phyloP scores from a whole-genome alignment of 2,329 filamentous ascomycete genomes.

The Hypoxylon sp. region DNA sequence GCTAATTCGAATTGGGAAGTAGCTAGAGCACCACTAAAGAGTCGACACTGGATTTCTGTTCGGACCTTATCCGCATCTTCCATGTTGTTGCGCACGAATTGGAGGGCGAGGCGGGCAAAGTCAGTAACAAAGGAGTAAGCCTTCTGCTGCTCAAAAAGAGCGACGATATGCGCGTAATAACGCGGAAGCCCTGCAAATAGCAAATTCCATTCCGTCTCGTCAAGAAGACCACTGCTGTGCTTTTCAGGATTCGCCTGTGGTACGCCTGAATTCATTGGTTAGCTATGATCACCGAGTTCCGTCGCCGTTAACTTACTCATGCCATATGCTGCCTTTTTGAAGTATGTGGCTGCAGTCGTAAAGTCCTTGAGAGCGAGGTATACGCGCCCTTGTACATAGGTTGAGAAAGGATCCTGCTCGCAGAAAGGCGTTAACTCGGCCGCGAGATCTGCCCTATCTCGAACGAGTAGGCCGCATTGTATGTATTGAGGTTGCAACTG shows the following conservation, averaged over 20 bases:
- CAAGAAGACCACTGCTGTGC: slow-evolving; percentile 77
- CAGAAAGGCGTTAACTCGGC: slow-evolving; percentile 71
- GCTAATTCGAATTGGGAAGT: slow-evolving; percentile 86
- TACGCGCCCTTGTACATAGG: slow-evolving; percentile 88
- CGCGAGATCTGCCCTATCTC: slow-evolving; percentile 72
- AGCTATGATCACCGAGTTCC: slow-evolving; percentile 42
- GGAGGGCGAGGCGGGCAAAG: slow-evolving; percentile 82
- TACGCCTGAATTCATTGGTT: slow-evolving; percentile 59
- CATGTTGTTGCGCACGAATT: slow-evolving; percentile 65
- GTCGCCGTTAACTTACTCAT: slow-evolving; percentile 74
- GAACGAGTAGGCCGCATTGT: slow-evolving; percentile 74
- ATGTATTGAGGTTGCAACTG: slow-evolving; percentile 73
- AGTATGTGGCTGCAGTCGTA: slow-evolving; percentile 79
- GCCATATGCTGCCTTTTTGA: slow-evolving; percentile 86
- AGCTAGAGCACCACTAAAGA: slow-evolving; percentile 86
- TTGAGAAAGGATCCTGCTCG: slow-evolving; percentile 73
- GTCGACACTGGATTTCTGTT: slow-evolving; percentile 82
- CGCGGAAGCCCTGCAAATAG: slow-evolving; percentile 81
- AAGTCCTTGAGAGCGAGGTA: slow-evolving; percentile 81
- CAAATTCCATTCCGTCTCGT: slow-evolving; percentile 79
- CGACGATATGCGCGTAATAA: slow-evolving; percentile 89
- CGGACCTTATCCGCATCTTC: slow-evolving; percentile 62
- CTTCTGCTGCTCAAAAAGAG: slow-evolving; percentile 83
- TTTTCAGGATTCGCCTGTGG: slow-evolving; percentile 63
- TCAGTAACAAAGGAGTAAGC: slow-evolving; percentile 86